These are phyloP conservation scores for Auxenochlorella pyrenoidosa DNA, from an alignment of 139 green algal species.

Conservation along the genomic window DNA sequence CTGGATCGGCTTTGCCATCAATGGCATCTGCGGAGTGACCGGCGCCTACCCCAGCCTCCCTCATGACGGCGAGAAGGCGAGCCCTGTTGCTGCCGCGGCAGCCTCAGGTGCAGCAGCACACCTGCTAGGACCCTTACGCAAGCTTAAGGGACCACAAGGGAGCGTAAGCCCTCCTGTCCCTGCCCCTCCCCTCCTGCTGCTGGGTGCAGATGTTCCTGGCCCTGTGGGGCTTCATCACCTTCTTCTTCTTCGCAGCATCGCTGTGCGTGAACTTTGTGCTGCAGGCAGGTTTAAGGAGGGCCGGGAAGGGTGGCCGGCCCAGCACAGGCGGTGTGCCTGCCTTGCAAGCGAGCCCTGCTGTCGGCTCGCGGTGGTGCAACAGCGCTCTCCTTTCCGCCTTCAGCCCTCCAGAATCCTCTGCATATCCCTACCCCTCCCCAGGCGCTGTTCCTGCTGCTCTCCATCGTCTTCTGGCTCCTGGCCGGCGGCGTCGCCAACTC, in stretches of 20 bases:
- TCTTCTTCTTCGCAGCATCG: conserved; percentile 13
- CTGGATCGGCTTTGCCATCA: conserved; percentile 29
- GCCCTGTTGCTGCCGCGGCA: too few species aligned
- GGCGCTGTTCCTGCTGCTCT: conserved; percentile 15
- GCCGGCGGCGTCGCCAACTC: neutral
- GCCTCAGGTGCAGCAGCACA: too few species aligned
- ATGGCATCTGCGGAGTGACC: neutral
- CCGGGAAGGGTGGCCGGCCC: too few species aligned
- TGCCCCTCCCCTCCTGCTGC: too few species aligned
- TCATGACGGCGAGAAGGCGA: conserved; percentile 3
- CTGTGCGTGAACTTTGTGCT: conserved; percentile 14
- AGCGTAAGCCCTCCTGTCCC: too few species aligned
- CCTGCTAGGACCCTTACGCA: too few species aligned
- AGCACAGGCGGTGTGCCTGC: neutral
- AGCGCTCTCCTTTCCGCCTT: neutral
- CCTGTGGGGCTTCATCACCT: conserved; percentile 66
- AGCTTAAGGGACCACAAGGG: too few species aligned
- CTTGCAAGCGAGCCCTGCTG: too few species aligned
- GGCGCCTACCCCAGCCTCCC: neutral
- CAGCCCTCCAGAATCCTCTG: neutral
- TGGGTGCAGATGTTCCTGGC: conserved; percentile 35
- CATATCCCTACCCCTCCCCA: neutral
- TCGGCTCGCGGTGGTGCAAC: neutral
- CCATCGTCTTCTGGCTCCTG: conserved; percentile 20
- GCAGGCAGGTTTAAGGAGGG: neutral